A percentile compares a stretch with the other conserved stretches of the same genome.
These are phyloP conservation scores for Senecio squalidus DNA, from an alignment of 140 eudicot genomes.

Conservation along the genomic window DNA sequence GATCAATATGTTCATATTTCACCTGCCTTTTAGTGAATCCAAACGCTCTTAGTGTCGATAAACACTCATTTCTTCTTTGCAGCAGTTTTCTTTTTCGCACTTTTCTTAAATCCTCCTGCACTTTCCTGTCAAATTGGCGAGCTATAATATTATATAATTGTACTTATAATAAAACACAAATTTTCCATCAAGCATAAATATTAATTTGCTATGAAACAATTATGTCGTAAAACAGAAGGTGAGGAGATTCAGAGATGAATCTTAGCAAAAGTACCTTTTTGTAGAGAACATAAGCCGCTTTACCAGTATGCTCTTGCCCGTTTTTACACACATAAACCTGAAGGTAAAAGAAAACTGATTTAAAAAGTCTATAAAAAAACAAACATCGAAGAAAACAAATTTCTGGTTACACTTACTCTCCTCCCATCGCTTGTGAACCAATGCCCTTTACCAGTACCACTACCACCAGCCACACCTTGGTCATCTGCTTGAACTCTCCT, in stretches of 20 bases:
- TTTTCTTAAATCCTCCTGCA: constrained; percentile 47
- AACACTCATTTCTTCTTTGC: constrained; percentile 39
- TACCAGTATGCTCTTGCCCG: constrained; percentile 73
- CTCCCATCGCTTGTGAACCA: constrained; percentile 73
- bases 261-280: constrained; percentile 48
- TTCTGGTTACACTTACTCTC: constrained; percentile 68
- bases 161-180: too few species aligned
- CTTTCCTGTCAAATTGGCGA: constrained; percentile 43
- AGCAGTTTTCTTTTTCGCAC: constrained; percentile 38
- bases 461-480: constrained; percentile 43
- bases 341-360: constrained; percentile 5
- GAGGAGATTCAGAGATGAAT: not conserved
- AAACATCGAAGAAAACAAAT: too few species aligned
- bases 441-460: constrained; percentile 49
- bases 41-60: too few species aligned
- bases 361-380: too few species aligned
- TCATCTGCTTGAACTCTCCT: constrained; percentile 76
- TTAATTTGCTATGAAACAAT: too few species aligned
- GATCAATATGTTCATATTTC: too few species aligned
- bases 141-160: not conserved
- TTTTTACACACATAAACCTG: constrained; percentile 72
- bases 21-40: too few species aligned
- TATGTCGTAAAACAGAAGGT: not conserved
- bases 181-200: too few species aligned
- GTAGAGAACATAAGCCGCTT: constrained; percentile 65